phyloP scores from a whole-genome alignment of 768 basidiomycete species.

The Candolleomyces aberdarensis region DNA sequence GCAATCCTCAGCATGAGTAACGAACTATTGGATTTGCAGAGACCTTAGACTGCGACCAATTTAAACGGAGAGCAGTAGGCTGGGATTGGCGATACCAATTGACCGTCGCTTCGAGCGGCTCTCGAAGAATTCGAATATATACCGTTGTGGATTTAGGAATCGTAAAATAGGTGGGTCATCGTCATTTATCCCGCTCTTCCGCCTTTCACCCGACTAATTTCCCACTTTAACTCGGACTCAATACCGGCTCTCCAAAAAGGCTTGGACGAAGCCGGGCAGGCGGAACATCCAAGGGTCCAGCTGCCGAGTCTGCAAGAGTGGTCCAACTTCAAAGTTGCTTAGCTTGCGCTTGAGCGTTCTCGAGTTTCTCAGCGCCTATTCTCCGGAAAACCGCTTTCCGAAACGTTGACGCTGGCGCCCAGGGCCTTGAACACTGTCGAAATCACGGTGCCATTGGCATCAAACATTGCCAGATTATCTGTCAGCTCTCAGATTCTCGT shows the following conservation, averaged over 20 bases:
- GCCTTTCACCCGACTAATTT: too few species aligned
- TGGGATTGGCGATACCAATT: slow-evolving; percentile 83
- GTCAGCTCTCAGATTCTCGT: too few species aligned
- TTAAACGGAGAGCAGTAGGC: slow-evolving; percentile 53
- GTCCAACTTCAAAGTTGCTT: slow-evolving; percentile 73
- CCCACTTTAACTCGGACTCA: too few species aligned
- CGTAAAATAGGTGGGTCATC: slow-evolving; percentile 63
- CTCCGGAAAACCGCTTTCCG: slow-evolving; percentile 10
- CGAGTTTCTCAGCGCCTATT: slow-evolving; percentile 80
- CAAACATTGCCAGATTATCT: slow-evolving; percentile 33
- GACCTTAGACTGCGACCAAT: slow-evolving; percentile 22
- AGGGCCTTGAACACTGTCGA: slow-evolving; percentile 82
- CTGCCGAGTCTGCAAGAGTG: slow-evolving; percentile 83
- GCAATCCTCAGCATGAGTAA: slow-evolving; percentile 87
- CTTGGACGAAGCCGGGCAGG: slow-evolving; percentile 65
- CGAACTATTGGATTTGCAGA: slow-evolving; percentile 67
- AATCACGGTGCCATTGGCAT: slow-evolving; percentile 81
- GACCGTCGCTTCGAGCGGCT: slow-evolving; percentile 71
- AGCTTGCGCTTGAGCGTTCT: slow-evolving; percentile 84
- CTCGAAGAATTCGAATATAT: slow-evolving; percentile 72
- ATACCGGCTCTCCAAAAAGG: slow-evolving; percentile 48
- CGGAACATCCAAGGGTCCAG: slow-evolving; percentile 89
- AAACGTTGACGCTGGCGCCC: slow-evolving; percentile 40
- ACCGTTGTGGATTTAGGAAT: slow-evolving; percentile 81
- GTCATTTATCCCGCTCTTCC: background rate